These are phyloP conservation scores for Aureobasidium mangrovei DNA, from an alignment of 2,329 filamentous ascomycete genomes.

Conservation along the genomic window DNA sequence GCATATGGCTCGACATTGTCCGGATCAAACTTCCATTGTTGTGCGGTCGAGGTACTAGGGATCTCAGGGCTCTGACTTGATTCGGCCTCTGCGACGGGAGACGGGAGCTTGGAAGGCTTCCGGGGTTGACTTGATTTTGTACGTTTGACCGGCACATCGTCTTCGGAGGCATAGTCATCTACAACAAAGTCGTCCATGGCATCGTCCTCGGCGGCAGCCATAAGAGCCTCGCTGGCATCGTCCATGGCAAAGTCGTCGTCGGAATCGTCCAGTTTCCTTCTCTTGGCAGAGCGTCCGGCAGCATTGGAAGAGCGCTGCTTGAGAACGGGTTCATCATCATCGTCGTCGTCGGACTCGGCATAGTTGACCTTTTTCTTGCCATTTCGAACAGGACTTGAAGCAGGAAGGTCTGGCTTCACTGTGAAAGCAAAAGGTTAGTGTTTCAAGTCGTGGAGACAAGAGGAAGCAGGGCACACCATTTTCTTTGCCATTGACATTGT, in stretches of 20 bases:
- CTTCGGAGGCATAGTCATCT: constrained; percentile 70
- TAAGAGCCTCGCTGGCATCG: constrained; percentile 46
- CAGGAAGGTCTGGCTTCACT: constrained; percentile 21
- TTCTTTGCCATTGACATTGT: constrained; percentile 42
- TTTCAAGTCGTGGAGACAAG: constrained; percentile 26
- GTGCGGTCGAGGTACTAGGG: constrained; percentile 54
- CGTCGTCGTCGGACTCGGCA: constrained; percentile 72
- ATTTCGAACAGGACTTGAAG: constrained; percentile 72
- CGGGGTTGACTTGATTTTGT: constrained; percentile 46
- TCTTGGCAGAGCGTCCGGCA: constrained; percentile 43
- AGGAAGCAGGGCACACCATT: constrained; percentile 37
- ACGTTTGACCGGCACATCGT: constrained; percentile 58
- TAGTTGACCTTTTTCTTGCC: constrained; percentile 68
- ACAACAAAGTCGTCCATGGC: constrained; percentile 85
- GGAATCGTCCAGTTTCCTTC: constrained; percentile 53
- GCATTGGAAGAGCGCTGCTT: constrained; percentile 41
- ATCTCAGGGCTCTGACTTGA: constrained; percentile 34
- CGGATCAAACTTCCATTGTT: constrained; percentile 72
- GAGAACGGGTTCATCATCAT: constrained; percentile 62
- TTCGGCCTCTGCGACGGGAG: constrained; percentile 36
- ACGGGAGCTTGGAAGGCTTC: constrained; percentile 39
- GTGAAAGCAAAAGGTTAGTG: neutral
- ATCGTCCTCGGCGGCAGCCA: constrained; percentile 52
- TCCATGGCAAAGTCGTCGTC: constrained; percentile 61
- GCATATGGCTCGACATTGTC: constrained; percentile 43